phyloP scores from a whole-genome alignment of 192 early-diverging fungal genomes.

The Coemansia sp. region DNA sequence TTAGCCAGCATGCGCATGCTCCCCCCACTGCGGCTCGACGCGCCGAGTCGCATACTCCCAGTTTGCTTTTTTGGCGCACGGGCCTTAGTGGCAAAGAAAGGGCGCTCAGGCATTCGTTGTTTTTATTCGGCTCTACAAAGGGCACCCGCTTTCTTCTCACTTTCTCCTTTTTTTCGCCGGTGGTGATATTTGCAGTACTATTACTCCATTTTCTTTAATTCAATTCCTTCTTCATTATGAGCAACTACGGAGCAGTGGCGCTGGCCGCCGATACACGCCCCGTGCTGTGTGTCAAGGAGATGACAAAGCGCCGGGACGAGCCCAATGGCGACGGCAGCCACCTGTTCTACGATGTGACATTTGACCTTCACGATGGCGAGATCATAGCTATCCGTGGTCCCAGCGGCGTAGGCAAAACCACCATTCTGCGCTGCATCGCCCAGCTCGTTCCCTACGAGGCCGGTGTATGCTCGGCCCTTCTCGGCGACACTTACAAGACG shows the following conservation, averaged over 20 bases:
- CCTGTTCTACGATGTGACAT: slow-evolving; percentile 56
- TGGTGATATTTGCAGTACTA: background rate
- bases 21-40: background rate
- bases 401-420: slow-evolving; percentile 80
- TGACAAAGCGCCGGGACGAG: slow-evolving; percentile 42
- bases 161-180: background rate
- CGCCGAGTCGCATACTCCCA: background rate
- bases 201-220: background rate
- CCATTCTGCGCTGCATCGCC: slow-evolving; percentile 79
- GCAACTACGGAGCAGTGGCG: slow-evolving; percentile 18
- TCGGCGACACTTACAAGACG: slow-evolving; percentile 31
- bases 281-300: slow-evolving; percentile 30
- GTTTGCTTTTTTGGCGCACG: background rate
- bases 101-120: too few relatives aligned
- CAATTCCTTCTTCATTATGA: background rate
- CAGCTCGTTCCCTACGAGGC: slow-evolving; percentile 66
- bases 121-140: too few relatives aligned
- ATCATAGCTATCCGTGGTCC: slow-evolving; percentile 64
- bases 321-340: slow-evolving; percentile 18
- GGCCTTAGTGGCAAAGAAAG: background rate
- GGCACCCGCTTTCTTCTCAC: background rate
- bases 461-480: slow-evolving; percentile 54
- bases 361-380: slow-evolving; percentile 57
- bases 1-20: background rate
- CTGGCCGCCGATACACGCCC: slow-evolving; percentile 7